Evolutionary conservation across 306 rosid genomes (phyloP).

Genomic region (Dalbergia oliveri): DNA sequence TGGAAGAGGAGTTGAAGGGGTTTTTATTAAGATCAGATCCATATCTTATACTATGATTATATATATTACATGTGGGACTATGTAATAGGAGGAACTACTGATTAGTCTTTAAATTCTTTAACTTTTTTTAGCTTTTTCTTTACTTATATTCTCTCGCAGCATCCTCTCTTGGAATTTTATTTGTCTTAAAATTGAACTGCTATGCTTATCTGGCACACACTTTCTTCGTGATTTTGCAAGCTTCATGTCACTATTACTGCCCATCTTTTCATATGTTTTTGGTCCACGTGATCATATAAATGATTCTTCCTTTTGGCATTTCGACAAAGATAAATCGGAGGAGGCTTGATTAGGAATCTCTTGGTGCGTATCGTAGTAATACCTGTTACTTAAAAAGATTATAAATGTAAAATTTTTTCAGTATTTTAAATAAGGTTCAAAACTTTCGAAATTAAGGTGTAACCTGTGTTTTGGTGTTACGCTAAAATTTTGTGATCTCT

Average conservation of each 20-base stretch:
- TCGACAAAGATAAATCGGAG: neutral
- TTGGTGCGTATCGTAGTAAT: neutral
- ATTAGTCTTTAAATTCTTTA: no score
- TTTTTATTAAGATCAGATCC: neutral
- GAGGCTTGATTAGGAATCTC: constrained; percentile 21
- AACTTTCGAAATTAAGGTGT: neutral
- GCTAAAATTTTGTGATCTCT: neutral
- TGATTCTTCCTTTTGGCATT: constrained; percentile 25
- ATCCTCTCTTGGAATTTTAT: neutral
- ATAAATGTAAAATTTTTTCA: neutral
- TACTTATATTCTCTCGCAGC: neutral
- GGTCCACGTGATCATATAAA: neutral
- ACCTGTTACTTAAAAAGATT: neutral
- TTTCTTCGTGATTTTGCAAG: neutral
- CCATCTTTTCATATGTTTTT: neutral
- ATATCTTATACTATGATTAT: no score
- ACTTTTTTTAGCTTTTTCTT: no score
- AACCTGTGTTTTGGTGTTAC: neutral
- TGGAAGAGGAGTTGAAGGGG: neutral
- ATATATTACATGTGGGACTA: no score
- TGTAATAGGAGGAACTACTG: no score
- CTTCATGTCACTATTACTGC: neutral
- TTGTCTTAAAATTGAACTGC: neutral
- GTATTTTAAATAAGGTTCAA: neutral
- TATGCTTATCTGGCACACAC: constrained; percentile 12